Conservation (phyloP, 2,329 filamentous ascomycete genomes). For the Zasmidium cellare region DNA sequence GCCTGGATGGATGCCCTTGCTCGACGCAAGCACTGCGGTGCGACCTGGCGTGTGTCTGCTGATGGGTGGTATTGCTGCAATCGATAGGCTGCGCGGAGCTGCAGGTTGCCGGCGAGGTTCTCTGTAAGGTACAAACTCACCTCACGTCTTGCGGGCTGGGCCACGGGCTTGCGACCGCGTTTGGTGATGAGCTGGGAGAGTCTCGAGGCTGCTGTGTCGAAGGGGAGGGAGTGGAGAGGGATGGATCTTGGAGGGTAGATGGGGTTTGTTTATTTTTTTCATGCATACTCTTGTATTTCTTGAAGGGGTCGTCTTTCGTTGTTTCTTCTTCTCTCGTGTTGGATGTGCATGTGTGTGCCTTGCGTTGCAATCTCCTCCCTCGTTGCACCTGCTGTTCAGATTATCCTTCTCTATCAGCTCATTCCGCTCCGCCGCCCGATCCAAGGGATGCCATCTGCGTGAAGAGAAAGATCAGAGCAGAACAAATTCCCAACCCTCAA, state of each 20-base stretch:
- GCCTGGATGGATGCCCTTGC: neutral
- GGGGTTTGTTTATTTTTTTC: neutral
- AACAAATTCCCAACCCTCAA: neutral
- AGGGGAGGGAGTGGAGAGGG: neutral
- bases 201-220: neutral
- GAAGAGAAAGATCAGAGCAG: neutral
- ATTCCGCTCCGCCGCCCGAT: neutral
- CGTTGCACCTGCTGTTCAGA: neutral
- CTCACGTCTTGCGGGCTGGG: neutral
- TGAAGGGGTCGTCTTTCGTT: neutral
- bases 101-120: neutral
- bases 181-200: neutral
- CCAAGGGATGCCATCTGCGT: neutral
- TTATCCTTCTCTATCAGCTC: neutral
- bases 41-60: neutral
- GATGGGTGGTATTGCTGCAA: neutral
- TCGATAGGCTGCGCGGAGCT: constrained; percentile 1
- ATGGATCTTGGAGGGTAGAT: neutral
- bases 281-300: no score
- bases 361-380: neutral
- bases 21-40: neutral
- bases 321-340: neutral
- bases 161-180: neutral
- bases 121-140: neutral
- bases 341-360: neutral